phyloP scores from a whole-genome alignment of 2,329 filamentous ascomycete species.

The Aspergillus ibericus region DNA sequence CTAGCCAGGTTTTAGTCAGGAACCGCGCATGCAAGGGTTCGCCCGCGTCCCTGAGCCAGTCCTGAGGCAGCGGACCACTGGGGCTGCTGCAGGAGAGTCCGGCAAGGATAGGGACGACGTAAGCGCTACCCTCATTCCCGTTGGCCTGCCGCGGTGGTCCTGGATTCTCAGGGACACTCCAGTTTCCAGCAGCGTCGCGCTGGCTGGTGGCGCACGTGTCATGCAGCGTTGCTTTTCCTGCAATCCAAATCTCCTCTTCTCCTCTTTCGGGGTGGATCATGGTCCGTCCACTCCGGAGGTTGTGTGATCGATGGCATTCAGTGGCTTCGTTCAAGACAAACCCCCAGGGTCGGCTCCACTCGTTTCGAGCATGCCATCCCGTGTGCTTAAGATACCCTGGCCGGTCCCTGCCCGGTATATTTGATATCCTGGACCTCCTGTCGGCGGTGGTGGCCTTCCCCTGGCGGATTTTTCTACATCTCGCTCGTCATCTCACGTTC shows the following conservation, averaged over 20 bases:
- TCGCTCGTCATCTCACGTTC: constrained; percentile 11
- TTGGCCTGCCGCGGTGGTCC: background rate
- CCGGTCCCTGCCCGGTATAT: constrained; percentile 10
- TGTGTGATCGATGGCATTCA: constrained; percentile 14
- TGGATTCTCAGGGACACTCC: constrained; percentile 1
- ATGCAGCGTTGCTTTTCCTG: background rate
- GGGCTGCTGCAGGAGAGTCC: constrained; percentile 16
- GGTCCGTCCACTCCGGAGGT: constrained; percentile 7
- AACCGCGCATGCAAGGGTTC: constrained; percentile 21
- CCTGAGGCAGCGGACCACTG: constrained; percentile 15
- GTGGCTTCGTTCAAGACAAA: constrained; percentile 12
- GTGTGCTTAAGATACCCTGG: constrained; percentile 17
- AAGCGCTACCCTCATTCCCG: constrained; percentile 11
- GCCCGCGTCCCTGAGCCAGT: constrained; percentile 1
- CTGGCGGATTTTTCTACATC: constrained; percentile 3
- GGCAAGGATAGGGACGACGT: constrained; percentile 18
- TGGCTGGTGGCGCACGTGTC: constrained; percentile 12
- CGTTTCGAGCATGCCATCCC: constrained; percentile 18
- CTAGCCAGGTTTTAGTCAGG: constrained; percentile 13
- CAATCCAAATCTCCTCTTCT: background rate
- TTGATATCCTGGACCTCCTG: constrained; percentile 6
- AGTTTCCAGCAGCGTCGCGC: background rate
- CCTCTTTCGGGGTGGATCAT: constrained; percentile 6
- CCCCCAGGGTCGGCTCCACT: constrained; percentile 19
- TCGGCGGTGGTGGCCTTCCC: background rate